Conservation (phyloP, 192 early-diverging fungal genomes). For the Backusella australiensis region DNA sequence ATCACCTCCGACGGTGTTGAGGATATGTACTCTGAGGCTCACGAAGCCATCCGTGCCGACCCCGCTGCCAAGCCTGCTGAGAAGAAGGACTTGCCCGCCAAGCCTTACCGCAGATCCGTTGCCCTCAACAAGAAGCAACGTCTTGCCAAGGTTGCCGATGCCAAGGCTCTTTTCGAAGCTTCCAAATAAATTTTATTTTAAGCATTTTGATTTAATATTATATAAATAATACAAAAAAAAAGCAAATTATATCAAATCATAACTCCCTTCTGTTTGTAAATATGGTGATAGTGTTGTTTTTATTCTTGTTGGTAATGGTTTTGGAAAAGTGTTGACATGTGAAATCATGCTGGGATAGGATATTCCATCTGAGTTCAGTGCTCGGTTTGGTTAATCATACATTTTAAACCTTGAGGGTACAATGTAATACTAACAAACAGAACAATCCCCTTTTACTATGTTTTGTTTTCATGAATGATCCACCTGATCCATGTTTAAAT, state of each 20-base stretch:
- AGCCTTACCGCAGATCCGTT: slow-evolving; percentile 51
- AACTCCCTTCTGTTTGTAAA: not conserved
- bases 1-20: slow-evolving; percentile 89
- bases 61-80: slow-evolving; percentile 68
- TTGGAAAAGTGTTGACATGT: not conserved
- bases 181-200: not conserved
- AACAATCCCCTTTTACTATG: not conserved
- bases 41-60: slow-evolving; percentile 90
- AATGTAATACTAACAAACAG: not conserved
- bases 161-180: slow-evolving; percentile 49
- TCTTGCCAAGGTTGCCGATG: slow-evolving; percentile 85
- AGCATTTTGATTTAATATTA: not conserved
- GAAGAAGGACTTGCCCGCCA: slow-evolving; percentile 68
- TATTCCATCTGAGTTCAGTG: not conserved
- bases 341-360: not conserved
- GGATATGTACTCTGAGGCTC: slow-evolving; percentile 90
- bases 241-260: not conserved
- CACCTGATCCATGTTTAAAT: too few species aligned
- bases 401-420: not conserved
- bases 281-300: not conserved
- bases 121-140: slow-evolving; percentile 90
- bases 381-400: not conserved
- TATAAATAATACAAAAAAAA: not conserved
- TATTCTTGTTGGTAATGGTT: not conserved
- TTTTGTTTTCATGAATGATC: too few species aligned